A percentile compares a stretch with the other conserved stretches of the same genome.
phyloP scores from a whole-genome alignment of 2,329 filamentous ascomycete species.

The Penicillium sp. region DNA sequence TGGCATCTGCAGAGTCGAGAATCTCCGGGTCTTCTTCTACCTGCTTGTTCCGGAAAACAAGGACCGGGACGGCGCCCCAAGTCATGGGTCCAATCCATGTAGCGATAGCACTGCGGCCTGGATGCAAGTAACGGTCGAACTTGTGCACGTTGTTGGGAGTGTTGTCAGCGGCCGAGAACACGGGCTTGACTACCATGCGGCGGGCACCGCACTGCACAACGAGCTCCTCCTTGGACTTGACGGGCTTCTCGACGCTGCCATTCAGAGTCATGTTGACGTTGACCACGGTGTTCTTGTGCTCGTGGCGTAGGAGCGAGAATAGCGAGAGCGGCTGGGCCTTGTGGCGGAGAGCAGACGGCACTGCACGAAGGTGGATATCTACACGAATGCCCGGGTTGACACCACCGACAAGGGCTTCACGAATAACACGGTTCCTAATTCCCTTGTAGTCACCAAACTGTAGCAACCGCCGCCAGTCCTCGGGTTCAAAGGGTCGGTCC shows the following conservation, averaged over 20 bases:
- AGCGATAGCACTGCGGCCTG: conserved; percentile 81
- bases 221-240: conserved; percentile 89
- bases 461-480: conserved; percentile 80
- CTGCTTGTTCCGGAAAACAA: conserved; percentile 68
- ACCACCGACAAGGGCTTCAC: conserved; percentile 84
- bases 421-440: conserved; percentile 67
- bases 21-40: conserved; percentile 35
- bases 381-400: conserved; percentile 80
- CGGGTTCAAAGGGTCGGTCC: conserved; percentile 78
- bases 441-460: conserved; percentile 87
- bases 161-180: conserved; percentile 83
- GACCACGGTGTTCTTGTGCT: conserved; percentile 85
- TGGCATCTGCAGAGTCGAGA: conserved; percentile 43
- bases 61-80: conserved; percentile 84
- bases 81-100: conserved; percentile 85
- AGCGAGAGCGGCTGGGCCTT: conserved; percentile 60
- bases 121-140: conserved; percentile 85
- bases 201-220: conserved; percentile 87
- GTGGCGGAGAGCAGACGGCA: conserved; percentile 51
- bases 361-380: conserved; percentile 64
- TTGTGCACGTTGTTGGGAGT: conserved; percentile 98
- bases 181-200: conserved; percentile 77
- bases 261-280: conserved; percentile 86
- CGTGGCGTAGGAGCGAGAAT: conserved; percentile 85
- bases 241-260: conserved; percentile 66